phyloP scores from a whole-genome alignment of 2,329 filamentous ascomycete species.

The Neofusicoccum laricinum region DNA sequence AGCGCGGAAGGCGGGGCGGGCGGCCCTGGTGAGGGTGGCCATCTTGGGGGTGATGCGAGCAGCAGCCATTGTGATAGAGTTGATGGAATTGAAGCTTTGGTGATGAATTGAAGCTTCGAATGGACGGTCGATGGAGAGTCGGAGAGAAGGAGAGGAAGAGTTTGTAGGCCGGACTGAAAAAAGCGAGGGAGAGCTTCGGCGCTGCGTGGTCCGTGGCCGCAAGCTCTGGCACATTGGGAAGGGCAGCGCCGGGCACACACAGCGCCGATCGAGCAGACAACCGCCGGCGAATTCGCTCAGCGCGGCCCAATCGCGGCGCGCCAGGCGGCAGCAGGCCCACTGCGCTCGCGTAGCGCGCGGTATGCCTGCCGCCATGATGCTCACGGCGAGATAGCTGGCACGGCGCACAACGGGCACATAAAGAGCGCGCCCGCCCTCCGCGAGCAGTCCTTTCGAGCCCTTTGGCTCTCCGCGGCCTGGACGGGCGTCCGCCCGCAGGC shows the following conservation, averaged over 20 bases:
- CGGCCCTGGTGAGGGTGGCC: conserved; percentile 75
- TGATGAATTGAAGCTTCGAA: conserved; percentile 16
- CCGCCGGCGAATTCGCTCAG: conserved; percentile 11
- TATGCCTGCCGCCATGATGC: not conserved
- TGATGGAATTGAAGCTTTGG: conserved; percentile 23
- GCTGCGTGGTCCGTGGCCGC: conserved; percentile 15
- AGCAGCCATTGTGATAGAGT: conserved; percentile 71
- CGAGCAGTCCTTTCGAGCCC: not conserved
- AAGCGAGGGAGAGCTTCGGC: conserved; percentile 16
- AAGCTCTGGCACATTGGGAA: conserved; percentile 11
- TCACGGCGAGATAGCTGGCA: conserved; percentile 1
- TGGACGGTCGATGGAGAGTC: conserved; percentile 16
- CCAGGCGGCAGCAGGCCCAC: conserved; percentile 11
- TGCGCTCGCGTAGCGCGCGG: conserved; percentile 7
- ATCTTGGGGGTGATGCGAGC: conserved; percentile 74
- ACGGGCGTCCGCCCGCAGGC: not conserved
- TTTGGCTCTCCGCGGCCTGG: not conserved
- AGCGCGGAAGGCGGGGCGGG: conserved; percentile 70
- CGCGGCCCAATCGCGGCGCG: conserved; percentile 11
- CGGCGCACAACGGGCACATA: conserved; percentile 11
- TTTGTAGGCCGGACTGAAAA: conserved; percentile 13
- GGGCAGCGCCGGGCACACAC: conserved; percentile 9
- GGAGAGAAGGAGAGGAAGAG: conserved; percentile 13
- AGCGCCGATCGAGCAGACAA: conserved; percentile 10
- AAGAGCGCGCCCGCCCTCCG: not conserved